Evolutionary conservation across 495 filamentous ascomycete genomes (phyloP), one percentile per base, ranked within the genome.

Genomic region (Trichoderma orchidacearum): DNA sequence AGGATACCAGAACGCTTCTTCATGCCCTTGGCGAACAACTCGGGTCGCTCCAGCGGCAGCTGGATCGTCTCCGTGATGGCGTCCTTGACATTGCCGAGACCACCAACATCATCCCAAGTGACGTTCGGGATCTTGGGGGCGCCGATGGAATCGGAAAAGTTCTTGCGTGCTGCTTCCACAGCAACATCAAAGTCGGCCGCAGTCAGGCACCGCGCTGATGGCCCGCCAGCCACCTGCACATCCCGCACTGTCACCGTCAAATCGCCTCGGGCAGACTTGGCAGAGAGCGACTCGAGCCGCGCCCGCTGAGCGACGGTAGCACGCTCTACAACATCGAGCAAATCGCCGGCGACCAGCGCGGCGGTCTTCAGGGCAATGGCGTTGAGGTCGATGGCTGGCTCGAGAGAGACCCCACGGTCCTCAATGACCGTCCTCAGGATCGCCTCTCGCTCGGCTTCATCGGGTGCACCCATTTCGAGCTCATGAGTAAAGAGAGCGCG

Each of bases 51-150:
- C 6, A 97, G 80, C 0, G 93, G 93, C 30, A 97, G 77, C 63
- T 96, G 91, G 54, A 99, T 97, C 0, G 93, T 99, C 65, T 99
- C 93, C 68, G 90, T 85, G 54, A 99, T 85, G 52, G 94, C 90
- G 61, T 92, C 88, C 74, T 97, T 96, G 64, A 96, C 90, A 62
- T 95, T 89, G 27, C 82, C 82, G 28, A 99, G 76, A 32, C 93
- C 93, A 64, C 93, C 93, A 54, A 99, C 93, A 68, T 99, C 94
- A 56, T 90, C 85, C 94, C 94, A 97, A 55, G 80, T 80, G 3
- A 99, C 94, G 62, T 96, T 95, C 12, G 93, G 93, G 63, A 98
- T 98, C 77, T 96, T 96, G 1, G 93, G 93, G 30, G 93, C 94
- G 41, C 94, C 94, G 61, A 99, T 97, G 11, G 91, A 83, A 67